Conservation (phyloP, 768 basidiomycete genomes). For the Leccinellum rugosiceps region DNA sequence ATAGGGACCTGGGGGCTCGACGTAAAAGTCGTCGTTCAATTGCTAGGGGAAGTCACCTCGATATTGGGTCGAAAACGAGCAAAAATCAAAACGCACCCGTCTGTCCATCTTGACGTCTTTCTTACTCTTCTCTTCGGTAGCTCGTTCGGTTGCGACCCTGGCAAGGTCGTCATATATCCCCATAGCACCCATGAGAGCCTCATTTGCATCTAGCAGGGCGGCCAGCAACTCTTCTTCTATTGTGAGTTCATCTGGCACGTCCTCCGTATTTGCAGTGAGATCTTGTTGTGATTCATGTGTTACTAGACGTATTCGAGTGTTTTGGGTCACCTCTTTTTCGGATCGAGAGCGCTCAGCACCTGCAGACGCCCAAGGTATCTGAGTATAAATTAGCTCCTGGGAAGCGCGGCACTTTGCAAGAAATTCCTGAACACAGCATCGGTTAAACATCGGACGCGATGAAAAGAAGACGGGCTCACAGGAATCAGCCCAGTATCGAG, state of each 20-base stretch:
- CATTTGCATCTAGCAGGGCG: conserved; percentile 70
- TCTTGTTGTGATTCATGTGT: conserved; percentile 22
- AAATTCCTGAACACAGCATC: conserved; percentile 62
- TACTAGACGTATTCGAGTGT: conserved; percentile 16
- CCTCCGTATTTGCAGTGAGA: conserved; percentile 27
- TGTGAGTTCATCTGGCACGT: conserved; percentile 48
- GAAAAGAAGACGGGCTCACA: conserved; percentile 37
- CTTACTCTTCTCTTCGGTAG: conserved; percentile 64
- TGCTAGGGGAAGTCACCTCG: conserved; percentile 13
- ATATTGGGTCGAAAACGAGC: conserved; percentile 17
- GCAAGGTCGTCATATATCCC: conserved; percentile 76
- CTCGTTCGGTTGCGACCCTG: conserved; percentile 54
- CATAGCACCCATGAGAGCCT: conserved; percentile 63
- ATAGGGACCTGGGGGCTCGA: conserved; percentile 17
- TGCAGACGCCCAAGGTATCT: conserved; percentile 89
- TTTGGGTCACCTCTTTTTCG: conserved; percentile 19
- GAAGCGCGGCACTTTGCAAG: conserved; percentile 73
- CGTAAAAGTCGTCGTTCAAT: conserved; percentile 19
- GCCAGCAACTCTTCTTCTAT: conserved; percentile 73
- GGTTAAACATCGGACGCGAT: not conserved
- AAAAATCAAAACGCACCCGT: conserved; percentile 44
- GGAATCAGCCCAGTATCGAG: conserved; percentile 62
- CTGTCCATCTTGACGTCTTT: conserved; percentile 65
- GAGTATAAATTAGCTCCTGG: conserved; percentile 80
- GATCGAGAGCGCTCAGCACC: conserved; percentile 70